A percentile compares a stretch with the other conserved stretches of the same genome.
Conservation (phyloP, 108 stramenopile genomes). For the Pseudonitzschia delicatissima region DNA sequence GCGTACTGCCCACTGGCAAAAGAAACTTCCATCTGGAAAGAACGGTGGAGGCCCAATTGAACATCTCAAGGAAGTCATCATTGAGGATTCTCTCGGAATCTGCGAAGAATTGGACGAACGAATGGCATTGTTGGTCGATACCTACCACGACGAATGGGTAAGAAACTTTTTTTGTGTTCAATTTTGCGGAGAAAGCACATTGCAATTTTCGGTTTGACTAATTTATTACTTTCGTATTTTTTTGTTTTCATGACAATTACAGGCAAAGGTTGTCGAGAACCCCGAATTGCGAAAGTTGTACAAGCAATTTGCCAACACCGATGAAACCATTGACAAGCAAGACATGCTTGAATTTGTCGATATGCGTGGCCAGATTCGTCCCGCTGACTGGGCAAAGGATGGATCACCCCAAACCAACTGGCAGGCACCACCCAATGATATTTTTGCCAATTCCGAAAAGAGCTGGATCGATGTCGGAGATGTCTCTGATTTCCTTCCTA, state of each 20-base stretch:
- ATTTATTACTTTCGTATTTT: neutral
- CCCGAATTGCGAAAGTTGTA: slow-evolving; percentile 73
- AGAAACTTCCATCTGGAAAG: slow-evolving; percentile 77
- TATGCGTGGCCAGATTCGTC: slow-evolving; percentile 81
- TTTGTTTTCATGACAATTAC: neutral
- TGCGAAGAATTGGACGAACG: slow-evolving; percentile 82
- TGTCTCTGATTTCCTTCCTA: slow-evolving; percentile 66
- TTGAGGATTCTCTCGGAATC: slow-evolving; percentile 91
- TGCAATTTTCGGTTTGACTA: no score
- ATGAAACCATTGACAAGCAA: slow-evolving; percentile 70
- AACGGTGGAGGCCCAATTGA: slow-evolving; percentile 87
- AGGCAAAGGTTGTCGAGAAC: slow-evolving; percentile 85
- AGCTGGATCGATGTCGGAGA: slow-evolving; percentile 80
- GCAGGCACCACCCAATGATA: slow-evolving; percentile 57
- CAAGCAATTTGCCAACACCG: slow-evolving; percentile 90
- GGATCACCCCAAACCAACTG: slow-evolving; percentile 80
- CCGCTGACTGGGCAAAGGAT: slow-evolving; percentile 88
- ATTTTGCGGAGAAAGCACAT: no score
- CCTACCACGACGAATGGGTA: slow-evolving; percentile 93
- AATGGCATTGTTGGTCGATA: slow-evolving; percentile 89
- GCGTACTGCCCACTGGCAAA: slow-evolving; percentile 88
- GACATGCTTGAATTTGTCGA: slow-evolving; percentile 89
- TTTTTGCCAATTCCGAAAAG: slow-evolving; percentile 82
- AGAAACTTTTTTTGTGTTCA: neutral
- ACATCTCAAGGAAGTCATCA: slow-evolving; percentile 87